phyloP scores from a whole-genome alignment of 306 rosid genomes.

The Trifolium pratense region DNA sequence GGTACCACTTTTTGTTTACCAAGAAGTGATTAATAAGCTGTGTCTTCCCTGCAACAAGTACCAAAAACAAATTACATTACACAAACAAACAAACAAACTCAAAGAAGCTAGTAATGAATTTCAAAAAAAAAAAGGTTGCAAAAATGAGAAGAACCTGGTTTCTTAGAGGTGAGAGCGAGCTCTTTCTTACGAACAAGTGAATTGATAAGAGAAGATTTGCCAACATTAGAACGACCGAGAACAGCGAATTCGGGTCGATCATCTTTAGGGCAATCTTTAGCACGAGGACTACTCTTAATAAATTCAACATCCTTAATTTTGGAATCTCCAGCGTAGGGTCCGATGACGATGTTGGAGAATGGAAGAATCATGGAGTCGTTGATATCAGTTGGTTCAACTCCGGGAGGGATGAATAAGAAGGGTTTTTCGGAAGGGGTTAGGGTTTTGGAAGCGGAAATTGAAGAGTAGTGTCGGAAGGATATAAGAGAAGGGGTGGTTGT shows the following conservation, averaged over 20 bases:
- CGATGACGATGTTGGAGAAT: conserved; percentile 77
- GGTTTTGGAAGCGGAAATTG: conserved; percentile 53
- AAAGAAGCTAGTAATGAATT: background rate
- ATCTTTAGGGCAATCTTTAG: conserved; percentile 80
- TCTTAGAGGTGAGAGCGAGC: conserved; percentile 91
- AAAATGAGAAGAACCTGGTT: conserved; percentile 63
- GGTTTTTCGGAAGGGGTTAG: conserved; percentile 40
- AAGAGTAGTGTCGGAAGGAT: conserved; percentile 43
- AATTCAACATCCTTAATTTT: conserved; percentile 78
- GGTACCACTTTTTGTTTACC: conserved; percentile 91
- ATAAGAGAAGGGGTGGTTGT: conserved; percentile 27
- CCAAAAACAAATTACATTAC: conserved; percentile 9
- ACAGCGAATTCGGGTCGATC: conserved; percentile 82
- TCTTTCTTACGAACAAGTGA: conserved; percentile 86
- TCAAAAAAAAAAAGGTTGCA: background rate
- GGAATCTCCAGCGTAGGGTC: conserved; percentile 90
- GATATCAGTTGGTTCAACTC: conserved; percentile 63
- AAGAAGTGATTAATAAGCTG: conserved; percentile 92
- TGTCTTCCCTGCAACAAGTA: conserved; percentile 75
- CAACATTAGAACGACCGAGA: conserved; percentile 92
- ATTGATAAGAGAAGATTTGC: conserved; percentile 92
- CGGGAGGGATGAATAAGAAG: conserved; percentile 75
- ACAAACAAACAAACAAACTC: too few relatives aligned
- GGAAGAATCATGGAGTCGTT: conserved; percentile 73
- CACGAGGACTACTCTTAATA: conserved; percentile 77